These are phyloP conservation scores for Talaromyces piceae DNA, from an alignment of 2,329 filamentous ascomycete species.

Conservation along the genomic window DNA sequence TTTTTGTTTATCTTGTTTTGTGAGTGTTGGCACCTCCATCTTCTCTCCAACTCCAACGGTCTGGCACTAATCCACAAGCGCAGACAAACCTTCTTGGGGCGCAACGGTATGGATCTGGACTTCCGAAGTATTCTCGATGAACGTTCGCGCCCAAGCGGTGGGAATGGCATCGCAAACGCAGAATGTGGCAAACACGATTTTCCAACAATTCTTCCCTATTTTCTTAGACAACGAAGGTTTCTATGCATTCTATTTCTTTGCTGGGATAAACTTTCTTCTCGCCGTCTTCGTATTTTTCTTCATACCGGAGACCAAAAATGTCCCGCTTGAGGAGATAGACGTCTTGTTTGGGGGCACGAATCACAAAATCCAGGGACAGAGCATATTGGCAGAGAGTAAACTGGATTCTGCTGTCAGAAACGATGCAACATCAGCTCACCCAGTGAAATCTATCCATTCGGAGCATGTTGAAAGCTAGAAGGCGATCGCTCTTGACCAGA, in stretches of 20 bases:
- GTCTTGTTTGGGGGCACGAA: slow-evolving; percentile 31
- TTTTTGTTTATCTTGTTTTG: slow-evolving; percentile 54
- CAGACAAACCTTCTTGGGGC: slow-evolving; percentile 62
- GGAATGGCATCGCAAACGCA: slow-evolving; percentile 58
- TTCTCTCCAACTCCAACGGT: neutral
- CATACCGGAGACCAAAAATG: slow-evolving; percentile 21
- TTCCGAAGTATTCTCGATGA: slow-evolving; percentile 62
- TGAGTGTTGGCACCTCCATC: slow-evolving; percentile 9
- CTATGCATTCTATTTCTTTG: slow-evolving; percentile 51
- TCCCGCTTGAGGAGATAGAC: slow-evolving; percentile 32
- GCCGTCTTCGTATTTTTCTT: slow-evolving; percentile 45
- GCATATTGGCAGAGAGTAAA: slow-evolving; percentile 11
- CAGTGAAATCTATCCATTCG: neutral
- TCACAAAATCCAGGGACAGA: slow-evolving; percentile 27
- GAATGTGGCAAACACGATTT: slow-evolving; percentile 59
- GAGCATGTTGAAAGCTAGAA: slow-evolving; percentile 2
- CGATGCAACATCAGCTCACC: neutral
- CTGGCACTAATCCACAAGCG: neutral
- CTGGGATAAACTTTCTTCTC: slow-evolving; percentile 45
- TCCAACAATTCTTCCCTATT: slow-evolving; percentile 63
- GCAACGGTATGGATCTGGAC: slow-evolving; percentile 67
- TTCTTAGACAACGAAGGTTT: slow-evolving; percentile 55
- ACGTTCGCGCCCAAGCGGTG: slow-evolving; percentile 63
- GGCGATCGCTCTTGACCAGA: too few species aligned
- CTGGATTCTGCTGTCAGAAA: neutral